Conservation (phyloP, 2,329 filamentous ascomycete genomes). For the Neofusicoccum kwambonambiense region DNA sequence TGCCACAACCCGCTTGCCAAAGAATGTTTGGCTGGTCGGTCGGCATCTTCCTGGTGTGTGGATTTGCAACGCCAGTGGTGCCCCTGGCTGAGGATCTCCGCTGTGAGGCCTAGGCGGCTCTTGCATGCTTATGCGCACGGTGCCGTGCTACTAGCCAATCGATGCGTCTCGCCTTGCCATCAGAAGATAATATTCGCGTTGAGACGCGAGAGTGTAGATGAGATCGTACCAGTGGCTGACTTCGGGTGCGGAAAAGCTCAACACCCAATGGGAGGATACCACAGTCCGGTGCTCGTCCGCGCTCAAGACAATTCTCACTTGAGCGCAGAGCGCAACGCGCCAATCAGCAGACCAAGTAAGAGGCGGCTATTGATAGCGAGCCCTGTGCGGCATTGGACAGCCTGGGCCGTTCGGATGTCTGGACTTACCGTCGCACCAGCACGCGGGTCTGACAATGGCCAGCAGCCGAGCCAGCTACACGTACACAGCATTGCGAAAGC, state of each 20-base stretch:
- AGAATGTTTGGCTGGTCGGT: not conserved
- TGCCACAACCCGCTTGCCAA: not conserved
- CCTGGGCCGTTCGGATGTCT: conserved; percentile 3
- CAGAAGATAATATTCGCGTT: not conserved
- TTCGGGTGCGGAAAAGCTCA: not conserved
- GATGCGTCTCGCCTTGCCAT: not conserved
- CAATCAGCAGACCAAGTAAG: not conserved
- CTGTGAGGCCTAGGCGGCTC: not conserved
- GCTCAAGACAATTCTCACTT: not conserved
- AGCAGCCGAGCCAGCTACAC: not conserved
- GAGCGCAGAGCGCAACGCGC: not conserved
- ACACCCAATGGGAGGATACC: not conserved
- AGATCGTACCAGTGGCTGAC: not conserved
- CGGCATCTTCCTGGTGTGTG: conserved; percentile 1
- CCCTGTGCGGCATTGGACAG: not conserved
- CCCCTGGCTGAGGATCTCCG: not conserved
- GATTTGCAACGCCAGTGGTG: not conserved
- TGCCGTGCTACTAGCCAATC: not conserved
- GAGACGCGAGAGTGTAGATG: not conserved
- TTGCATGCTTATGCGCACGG: not conserved
- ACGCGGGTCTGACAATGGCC: conserved; percentile 15
- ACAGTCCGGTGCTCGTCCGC: not conserved
- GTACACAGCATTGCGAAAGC: not conserved
- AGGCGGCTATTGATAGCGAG: conserved; percentile 10
- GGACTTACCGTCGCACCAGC: not conserved